A percentile compares a stretch with the other conserved stretches of the same genome.
Evolutionary conservation across 1,284 basidiomycete species (phyloP).

Genomic region (Malassezia pachydermatis): DNA sequence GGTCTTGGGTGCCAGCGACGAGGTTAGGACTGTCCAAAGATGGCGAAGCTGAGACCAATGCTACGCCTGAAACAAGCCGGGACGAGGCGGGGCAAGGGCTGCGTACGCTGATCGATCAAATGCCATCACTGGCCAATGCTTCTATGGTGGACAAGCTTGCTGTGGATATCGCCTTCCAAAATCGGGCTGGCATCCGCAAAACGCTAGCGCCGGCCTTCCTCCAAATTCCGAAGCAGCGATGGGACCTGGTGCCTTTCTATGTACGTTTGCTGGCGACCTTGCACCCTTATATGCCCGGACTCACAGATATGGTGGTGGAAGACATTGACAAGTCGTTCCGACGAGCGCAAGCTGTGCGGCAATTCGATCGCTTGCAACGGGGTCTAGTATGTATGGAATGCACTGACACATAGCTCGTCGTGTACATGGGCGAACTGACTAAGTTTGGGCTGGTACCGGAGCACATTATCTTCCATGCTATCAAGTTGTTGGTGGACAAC

Average conservation of each 20-base stretch:
- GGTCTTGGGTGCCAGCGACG: constrained; percentile 76
- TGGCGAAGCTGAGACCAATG: constrained; percentile 40
- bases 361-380: not conserved
- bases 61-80: not conserved
- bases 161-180: constrained; percentile 88
- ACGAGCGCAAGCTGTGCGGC: constrained; percentile 51
- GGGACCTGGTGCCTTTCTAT: constrained; percentile 86
- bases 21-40: constrained; percentile 60
- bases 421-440: constrained; percentile 79
- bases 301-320: constrained; percentile 57
- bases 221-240: constrained; percentile 75
- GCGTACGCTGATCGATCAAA: constrained; percentile 76
- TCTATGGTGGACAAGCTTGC: constrained; percentile 84
- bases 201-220: constrained; percentile 64
- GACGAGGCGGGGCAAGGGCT: constrained; percentile 53
- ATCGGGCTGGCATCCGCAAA: constrained; percentile 87
- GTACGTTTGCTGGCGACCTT: constrained; percentile 78
- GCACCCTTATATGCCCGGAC: constrained; percentile 83
- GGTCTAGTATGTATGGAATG: constrained; percentile 70
- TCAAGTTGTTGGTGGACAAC: constrained; percentile 93
- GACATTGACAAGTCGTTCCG: constrained; percentile 87
- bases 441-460: constrained; percentile 90
- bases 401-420: constrained; percentile 61
- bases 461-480: constrained; percentile 83
- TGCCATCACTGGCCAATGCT: constrained; percentile 88